phyloP scores from a whole-genome alignment of 257 asterid genomes.

The Solanum boliviense region DNA sequence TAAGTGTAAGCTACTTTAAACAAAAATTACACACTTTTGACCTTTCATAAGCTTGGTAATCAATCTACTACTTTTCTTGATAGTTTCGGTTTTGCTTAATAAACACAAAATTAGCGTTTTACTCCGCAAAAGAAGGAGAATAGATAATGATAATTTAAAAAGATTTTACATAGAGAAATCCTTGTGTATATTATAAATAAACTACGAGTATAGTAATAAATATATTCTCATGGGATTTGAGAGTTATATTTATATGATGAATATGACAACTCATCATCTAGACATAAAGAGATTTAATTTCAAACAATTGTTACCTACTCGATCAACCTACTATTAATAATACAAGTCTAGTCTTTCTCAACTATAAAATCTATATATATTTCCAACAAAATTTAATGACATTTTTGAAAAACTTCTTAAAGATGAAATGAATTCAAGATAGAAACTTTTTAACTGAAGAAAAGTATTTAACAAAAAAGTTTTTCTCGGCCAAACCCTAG shows the following conservation, averaged over 20 bases:
- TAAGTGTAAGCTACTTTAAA: neutral
- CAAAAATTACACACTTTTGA: neutral
- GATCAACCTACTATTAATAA: neutral
- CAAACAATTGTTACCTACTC: neutral
- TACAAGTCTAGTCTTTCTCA: neutral
- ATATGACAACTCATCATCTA: neutral
- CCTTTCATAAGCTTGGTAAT: neutral
- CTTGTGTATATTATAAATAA: neutral
- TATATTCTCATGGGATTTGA: neutral
- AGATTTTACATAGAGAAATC: neutral
- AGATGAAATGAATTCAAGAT: neutral
- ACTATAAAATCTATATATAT: neutral
- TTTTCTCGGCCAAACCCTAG: neutral
- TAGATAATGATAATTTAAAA: neutral
- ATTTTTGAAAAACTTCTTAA: neutral
- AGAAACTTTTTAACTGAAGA: neutral
- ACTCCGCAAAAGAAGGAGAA: neutral
- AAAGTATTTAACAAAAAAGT: neutral
- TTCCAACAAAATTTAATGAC: neutral
- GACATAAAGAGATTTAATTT: neutral
- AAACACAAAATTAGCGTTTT: neutral
- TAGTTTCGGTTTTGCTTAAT: neutral
- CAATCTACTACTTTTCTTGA: neutral
- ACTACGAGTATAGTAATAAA: neutral
- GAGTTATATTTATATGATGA: neutral